These are phyloP conservation scores for Mycena vulgaris DNA, from an alignment of 768 basidiomycete genomes.

Conservation along the genomic window DNA sequence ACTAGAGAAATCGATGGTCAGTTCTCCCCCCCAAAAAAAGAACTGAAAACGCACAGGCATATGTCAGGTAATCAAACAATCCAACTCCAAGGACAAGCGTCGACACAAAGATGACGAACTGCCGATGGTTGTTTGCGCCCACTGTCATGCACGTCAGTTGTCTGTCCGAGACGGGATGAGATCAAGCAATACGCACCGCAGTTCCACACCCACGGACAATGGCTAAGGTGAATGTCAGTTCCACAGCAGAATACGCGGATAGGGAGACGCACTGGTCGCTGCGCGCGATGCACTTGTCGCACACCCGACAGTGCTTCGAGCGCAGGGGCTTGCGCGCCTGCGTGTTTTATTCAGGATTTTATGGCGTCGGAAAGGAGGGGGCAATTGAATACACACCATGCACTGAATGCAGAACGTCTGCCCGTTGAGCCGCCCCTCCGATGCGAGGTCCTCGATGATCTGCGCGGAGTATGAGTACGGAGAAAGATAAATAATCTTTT, in stretches of 20 bases:
- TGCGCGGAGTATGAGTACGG: conserved; percentile 45
- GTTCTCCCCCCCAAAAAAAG: background rate
- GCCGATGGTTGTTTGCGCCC: conserved; percentile 94
- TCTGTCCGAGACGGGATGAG: background rate
- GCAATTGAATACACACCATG: conserved; percentile 74
- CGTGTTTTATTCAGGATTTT: background rate
- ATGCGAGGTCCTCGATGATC: conserved; percentile 93
- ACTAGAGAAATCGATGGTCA: conserved; percentile 53
- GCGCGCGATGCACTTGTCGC: conserved; percentile 90
- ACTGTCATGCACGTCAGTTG: conserved; percentile 55
- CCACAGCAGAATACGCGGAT: background rate
- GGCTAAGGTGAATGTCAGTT: conserved; percentile 60
- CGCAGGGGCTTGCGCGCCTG: conserved; percentile 91
- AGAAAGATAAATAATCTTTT: background rate
- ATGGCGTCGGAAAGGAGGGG: background rate
- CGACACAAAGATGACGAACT: conserved; percentile 94
- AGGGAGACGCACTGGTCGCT: conserved; percentile 87
- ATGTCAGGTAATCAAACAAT: conserved; percentile 88
- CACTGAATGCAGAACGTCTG: conserved; percentile 97
- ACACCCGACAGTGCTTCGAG: conserved; percentile 95
- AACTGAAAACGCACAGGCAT: conserved; percentile 74
- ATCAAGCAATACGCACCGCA: conserved; percentile 74
- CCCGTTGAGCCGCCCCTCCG: conserved; percentile 90
- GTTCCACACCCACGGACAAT: conserved; percentile 99
- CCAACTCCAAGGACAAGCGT: conserved; percentile 87